Conservation (phyloP, 2,329 filamentous ascomycete genomes). For the Pseudogymnoascus sp. region DNA sequence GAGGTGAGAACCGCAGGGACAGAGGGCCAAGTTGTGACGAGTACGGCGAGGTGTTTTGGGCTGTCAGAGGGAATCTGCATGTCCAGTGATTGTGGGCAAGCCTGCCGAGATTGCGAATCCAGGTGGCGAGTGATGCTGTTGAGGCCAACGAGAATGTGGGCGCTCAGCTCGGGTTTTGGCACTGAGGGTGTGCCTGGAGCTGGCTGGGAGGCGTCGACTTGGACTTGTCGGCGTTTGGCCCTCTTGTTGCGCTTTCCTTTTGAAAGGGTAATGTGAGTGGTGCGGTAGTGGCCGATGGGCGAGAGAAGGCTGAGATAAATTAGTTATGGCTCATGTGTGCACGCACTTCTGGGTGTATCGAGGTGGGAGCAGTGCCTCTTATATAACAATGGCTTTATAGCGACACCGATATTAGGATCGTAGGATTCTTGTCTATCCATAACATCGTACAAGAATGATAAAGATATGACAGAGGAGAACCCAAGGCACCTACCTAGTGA, state of each 20-base stretch:
- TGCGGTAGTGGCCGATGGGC: conserved; percentile 56
- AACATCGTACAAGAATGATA: not conserved
- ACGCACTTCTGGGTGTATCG: not conserved
- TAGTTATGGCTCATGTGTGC: conserved; percentile 1
- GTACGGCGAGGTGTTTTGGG: conserved; percentile 31
- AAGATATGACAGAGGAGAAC: not conserved
- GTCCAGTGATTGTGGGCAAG: conserved; percentile 12
- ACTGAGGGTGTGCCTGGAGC: conserved; percentile 26
- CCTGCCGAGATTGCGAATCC: conserved; percentile 18
- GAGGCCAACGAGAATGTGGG: conserved; percentile 56
- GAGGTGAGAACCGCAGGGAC: conserved; percentile 51
- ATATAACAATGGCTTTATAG: no score
- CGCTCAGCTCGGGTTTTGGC: conserved; percentile 43
- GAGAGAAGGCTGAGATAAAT: conserved; percentile 46
- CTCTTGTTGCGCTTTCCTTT: conserved; percentile 54
- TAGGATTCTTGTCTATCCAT: not conserved
- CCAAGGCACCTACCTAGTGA: conserved; percentile 52
- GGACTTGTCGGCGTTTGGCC: conserved; percentile 38
- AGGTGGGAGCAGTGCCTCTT: no score
- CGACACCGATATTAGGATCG: not conserved
- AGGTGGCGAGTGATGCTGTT: conserved; percentile 55
- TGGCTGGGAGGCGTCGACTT: conserved; percentile 17
- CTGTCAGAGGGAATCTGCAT: not conserved
- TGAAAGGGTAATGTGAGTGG: conserved; percentile 45
- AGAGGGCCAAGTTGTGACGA: conserved; percentile 52